phyloP scores from a whole-genome alignment of 2,329 filamentous ascomycete genomes.

The Trichoderma afroharzianum region DNA sequence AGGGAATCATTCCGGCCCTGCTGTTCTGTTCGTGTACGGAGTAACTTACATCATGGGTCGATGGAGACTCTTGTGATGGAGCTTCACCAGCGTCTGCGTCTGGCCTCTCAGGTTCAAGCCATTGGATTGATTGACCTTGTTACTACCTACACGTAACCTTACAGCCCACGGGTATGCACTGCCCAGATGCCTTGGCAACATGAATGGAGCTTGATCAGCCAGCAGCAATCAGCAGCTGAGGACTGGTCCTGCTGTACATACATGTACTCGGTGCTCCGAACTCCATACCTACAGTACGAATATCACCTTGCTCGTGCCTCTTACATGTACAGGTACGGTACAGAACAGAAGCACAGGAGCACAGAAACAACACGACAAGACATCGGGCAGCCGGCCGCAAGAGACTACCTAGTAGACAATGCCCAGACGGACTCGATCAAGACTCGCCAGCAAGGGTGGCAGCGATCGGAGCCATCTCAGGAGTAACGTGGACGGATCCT shows the following conservation, averaged over 20 bases:
- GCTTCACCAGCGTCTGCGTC: neutral
- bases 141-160: neutral
- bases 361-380: neutral
- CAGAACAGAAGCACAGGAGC: neutral
- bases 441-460: constrained; percentile 3
- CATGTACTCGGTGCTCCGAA: neutral
- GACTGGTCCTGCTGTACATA: neutral
- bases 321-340: neutral
- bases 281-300: neutral
- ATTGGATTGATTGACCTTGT: neutral
- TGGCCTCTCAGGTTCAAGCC: neutral
- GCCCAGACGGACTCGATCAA: neutral
- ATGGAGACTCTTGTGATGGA: neutral
- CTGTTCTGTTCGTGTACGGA: neutral
- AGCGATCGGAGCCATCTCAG: constrained; percentile 10
- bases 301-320: neutral
- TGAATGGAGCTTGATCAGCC: neutral
- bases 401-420: neutral
- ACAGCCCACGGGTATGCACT: neutral
- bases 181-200: neutral
- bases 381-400: neutral
- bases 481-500: constrained; percentile 11
- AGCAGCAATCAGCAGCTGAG: neutral
- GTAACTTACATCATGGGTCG: constrained; percentile 1
- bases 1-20: neutral